Evolutionary conservation across 257 asterid genomes (phyloP).

Genomic region (Capsicum rhomboideum): DNA sequence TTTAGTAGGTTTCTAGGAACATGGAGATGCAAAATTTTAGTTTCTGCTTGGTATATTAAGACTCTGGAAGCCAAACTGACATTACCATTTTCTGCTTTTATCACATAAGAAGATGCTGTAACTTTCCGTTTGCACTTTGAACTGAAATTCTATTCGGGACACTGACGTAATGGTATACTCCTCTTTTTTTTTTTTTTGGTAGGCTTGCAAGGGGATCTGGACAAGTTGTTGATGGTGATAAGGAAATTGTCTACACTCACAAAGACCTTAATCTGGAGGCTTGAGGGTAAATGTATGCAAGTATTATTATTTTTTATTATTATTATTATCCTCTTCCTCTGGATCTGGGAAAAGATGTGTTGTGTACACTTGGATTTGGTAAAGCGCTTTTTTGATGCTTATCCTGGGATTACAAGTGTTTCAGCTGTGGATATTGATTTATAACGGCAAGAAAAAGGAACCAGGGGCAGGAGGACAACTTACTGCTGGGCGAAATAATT

Average conservation of each 20-base stretch:
- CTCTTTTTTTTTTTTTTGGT: neutral
- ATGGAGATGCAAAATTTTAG: neutral
- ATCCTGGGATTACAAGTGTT: neutral
- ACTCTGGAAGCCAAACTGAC: neutral
- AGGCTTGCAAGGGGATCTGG: slow-evolving; percentile 53
- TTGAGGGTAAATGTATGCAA: neutral
- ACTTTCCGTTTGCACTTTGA: neutral
- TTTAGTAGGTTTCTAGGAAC: neutral
- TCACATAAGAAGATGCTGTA: neutral
- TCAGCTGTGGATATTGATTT: neutral
- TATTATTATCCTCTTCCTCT: neutral
- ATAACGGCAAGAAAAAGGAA: neutral
- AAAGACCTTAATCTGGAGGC: slow-evolving; percentile 23
- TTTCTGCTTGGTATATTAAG: neutral
- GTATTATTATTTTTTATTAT: neutral
- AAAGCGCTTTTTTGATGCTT: neutral
- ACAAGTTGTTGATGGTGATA: slow-evolving; percentile 43
- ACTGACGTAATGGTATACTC: neutral
- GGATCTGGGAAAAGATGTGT: neutral
- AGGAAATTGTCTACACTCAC: slow-evolving; percentile 38
- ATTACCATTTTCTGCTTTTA: neutral
- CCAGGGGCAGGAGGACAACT: neutral
- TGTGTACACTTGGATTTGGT: neutral
- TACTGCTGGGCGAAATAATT: neutral
- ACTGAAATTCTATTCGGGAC: neutral